These are phyloP conservation scores for Candida nitratophila DNA, from an alignment of 805 yeast genomes.

Conservation along the genomic window DNA sequence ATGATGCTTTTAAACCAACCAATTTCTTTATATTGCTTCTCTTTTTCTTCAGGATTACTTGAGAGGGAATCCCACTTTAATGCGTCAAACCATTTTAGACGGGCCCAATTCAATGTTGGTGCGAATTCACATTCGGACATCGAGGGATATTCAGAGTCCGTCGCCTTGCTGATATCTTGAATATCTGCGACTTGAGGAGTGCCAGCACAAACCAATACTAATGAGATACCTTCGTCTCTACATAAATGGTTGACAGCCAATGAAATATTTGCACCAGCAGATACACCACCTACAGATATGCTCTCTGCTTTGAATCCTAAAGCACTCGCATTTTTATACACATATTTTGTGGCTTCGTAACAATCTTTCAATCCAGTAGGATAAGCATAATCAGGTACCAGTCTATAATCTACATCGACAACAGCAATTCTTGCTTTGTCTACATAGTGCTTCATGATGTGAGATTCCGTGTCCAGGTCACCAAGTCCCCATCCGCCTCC, in stretches of 20 bases:
- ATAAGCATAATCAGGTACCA: slow-evolving; percentile 22
- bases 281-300: slow-evolving; percentile 21
- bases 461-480: slow-evolving; percentile 24
- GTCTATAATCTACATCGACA: slow-evolving; percentile 25
- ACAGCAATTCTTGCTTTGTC: slow-evolving; percentile 18
- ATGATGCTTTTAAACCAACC: slow-evolving; percentile 26
- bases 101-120: slow-evolving; percentile 26
- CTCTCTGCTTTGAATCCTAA: slow-evolving; percentile 14
- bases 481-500: slow-evolving; percentile 31
- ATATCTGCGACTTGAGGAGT: slow-evolving; percentile 27
- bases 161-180: slow-evolving; percentile 14
- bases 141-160: slow-evolving; percentile 22
- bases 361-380: slow-evolving; percentile 24
- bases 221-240: slow-evolving; percentile 17
- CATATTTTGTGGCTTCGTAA: slow-evolving; percentile 21
- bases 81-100: slow-evolving; percentile 23
- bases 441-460: slow-evolving; percentile 21
- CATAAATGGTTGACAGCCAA: slow-evolving; percentile 23
- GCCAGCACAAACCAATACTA: slow-evolving; percentile 23
- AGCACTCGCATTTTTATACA: slow-evolving; percentile 15
- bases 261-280: slow-evolving; percentile 20
- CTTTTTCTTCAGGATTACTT: slow-evolving; percentile 7
- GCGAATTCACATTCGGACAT: slow-evolving; percentile 24
- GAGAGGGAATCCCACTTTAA: slow-evolving; percentile 23
- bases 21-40: slow-evolving; percentile 14